A percentile compares a stretch with the other conserved stretches of the same genome.
Conservation (phyloP, 495 filamentous ascomycete species). For the Pseudoneurospora amorphoporcata region DNA sequence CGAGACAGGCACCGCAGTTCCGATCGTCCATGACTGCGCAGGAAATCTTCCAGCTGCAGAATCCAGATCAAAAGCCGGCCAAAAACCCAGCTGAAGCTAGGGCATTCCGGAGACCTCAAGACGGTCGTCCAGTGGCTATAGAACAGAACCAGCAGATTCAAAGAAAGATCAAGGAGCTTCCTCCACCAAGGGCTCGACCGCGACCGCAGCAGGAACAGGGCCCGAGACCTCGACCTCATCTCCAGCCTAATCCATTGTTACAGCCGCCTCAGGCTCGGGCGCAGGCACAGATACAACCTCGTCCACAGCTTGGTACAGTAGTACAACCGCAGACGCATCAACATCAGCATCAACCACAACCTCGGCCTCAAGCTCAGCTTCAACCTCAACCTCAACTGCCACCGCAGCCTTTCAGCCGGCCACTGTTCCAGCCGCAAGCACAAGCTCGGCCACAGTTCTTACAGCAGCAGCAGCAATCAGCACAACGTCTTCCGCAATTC, state of each 20-base stretch:
- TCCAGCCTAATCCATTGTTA: background rate
- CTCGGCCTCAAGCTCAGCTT: background rate
- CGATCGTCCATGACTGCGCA: background rate
- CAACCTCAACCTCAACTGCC: background rate
- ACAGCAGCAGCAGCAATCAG: background rate
- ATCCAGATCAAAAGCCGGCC: background rate
- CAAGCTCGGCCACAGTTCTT: background rate
- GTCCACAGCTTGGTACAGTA: background rate
- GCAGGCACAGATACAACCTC: background rate
- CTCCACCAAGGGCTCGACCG: background rate
- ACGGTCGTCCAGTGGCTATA: background rate
- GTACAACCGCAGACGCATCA: background rate
- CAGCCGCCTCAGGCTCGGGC: background rate
- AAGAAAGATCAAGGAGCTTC: background rate
- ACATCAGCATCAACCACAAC: background rate
- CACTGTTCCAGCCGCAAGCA: background rate
- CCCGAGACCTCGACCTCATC: background rate
- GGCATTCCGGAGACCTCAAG: background rate
- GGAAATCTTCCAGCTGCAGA: background rate
- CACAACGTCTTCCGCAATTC: slow-evolving; percentile 1
- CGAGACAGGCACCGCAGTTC: background rate
- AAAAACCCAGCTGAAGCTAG: background rate
- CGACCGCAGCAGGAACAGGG: background rate
- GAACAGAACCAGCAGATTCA: background rate
- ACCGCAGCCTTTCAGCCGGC: background rate